These are phyloP conservation scores for Diddensiella caesifluorescens DNA, from an alignment of 805 yeast genomes.

Conservation along the genomic window DNA sequence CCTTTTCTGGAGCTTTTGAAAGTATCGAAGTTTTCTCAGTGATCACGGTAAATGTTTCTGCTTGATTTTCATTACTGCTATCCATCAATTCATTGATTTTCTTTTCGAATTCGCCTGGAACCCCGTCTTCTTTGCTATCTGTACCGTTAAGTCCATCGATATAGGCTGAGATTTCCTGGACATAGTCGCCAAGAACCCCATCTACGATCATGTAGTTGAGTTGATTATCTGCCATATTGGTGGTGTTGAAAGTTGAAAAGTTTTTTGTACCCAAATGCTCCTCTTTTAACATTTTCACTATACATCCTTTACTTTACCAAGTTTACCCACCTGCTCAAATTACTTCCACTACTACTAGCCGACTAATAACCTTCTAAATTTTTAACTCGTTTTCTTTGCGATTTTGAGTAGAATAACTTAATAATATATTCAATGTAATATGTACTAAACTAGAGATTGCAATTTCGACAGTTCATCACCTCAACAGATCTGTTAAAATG, in stretches of 20 bases:
- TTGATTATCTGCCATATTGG: slow-evolving; percentile 14
- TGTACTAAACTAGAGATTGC: slow-evolving; percentile 19
- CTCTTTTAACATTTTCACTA: neutral
- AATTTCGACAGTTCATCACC: slow-evolving; percentile 24
- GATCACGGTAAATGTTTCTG: slow-evolving; percentile 28
- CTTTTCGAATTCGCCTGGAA: slow-evolving; percentile 14
- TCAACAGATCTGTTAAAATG: slow-evolving; percentile 56
- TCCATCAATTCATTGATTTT: slow-evolving; percentile 24
- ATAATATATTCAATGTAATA: neutral
- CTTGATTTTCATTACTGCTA: slow-evolving; percentile 22
- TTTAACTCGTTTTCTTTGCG: no score
- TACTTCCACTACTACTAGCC: no score
- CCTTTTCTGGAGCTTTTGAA: slow-evolving; percentile 31
- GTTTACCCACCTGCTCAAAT: no score
- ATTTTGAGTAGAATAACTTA: no score
- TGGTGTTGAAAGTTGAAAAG: neutral
- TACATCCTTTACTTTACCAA: neutral
- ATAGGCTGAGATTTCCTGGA: slow-evolving; percentile 33
- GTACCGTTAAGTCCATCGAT: slow-evolving; percentile 32
- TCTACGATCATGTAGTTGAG: slow-evolving; percentile 34
- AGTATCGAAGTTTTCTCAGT: slow-evolving; percentile 29
- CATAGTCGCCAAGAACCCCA: slow-evolving; percentile 34
- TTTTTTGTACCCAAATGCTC: neutral
- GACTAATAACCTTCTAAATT: no score
- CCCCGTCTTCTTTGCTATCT: slow-evolving; percentile 17